These are phyloP conservation scores for Cardamine resedifolia DNA, from an alignment of 345 rosid genomes.

Conservation along the genomic window DNA sequence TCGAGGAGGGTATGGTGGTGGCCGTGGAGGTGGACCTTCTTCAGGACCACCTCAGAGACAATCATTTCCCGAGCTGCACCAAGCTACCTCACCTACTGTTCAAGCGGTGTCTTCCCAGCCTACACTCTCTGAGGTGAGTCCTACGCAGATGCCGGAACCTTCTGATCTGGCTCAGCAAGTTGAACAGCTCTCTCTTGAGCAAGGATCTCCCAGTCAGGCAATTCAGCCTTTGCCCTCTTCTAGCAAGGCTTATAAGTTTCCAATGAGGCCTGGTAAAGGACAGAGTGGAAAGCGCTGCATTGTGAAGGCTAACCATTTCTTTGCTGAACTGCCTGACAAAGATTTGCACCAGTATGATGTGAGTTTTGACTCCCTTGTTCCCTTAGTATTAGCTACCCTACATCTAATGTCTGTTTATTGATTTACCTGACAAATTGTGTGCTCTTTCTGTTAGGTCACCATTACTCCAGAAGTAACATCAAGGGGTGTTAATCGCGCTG, in stretches of 20 bases:
- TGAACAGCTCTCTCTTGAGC: conserved; percentile 53
- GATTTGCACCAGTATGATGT: conserved; percentile 98
- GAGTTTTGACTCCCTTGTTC: conserved; percentile 29
- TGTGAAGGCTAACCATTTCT: conserved; percentile 96
- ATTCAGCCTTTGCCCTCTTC: conserved; percentile 68
- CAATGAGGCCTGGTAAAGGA: conserved; percentile 84
- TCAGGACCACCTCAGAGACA: conserved; percentile 60
- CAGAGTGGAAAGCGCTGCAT: conserved; percentile 58
- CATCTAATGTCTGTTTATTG: conserved; percentile 4
- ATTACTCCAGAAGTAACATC: conserved; percentile 80
- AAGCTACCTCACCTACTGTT: conserved; percentile 74
- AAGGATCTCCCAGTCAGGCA: conserved; percentile 58
- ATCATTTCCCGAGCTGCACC: conserved; percentile 94
- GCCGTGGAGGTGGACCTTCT: conserved; percentile 60
- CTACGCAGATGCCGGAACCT: conserved; percentile 50
- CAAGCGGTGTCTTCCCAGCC: conserved; percentile 62
- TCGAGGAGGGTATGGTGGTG: conserved; percentile 56
- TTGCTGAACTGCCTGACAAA: conserved; percentile 84
- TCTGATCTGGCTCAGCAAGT: conserved; percentile 42
- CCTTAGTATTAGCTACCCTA: neutral
- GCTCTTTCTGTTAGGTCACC: conserved; percentile 52
- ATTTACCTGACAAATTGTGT: neutral
- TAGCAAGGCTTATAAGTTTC: conserved; percentile 76
- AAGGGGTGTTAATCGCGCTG: conserved; percentile 84
- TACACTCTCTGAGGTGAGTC: conserved; percentile 53